Conservation (phyloP, 768 basidiomycete species). For the Psilocybe tampanensis region DNA sequence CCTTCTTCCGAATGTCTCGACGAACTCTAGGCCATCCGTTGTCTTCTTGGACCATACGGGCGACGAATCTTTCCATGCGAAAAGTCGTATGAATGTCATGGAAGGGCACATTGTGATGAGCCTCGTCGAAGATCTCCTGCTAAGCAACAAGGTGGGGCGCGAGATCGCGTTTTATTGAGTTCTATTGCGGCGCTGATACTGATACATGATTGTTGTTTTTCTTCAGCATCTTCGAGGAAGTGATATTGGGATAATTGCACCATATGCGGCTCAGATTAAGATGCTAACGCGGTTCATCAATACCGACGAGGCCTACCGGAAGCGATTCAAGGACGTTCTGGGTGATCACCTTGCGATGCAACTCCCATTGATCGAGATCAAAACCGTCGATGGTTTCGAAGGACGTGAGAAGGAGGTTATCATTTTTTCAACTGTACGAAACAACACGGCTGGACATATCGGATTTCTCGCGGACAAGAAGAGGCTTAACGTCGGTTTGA, state of each 20-base stretch:
- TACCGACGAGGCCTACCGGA: slow-evolving; percentile 49
- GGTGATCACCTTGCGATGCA: slow-evolving; percentile 71
- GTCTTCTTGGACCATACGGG: slow-evolving; percentile 84
- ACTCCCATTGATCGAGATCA: slow-evolving; percentile 73
- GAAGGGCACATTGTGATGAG: slow-evolving; percentile 81
- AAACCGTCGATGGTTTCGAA: slow-evolving; percentile 95
- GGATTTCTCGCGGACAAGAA: slow-evolving; percentile 89
- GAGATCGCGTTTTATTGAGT: slow-evolving; percentile 1
- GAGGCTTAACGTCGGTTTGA: slow-evolving; percentile 88
- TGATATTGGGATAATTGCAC: slow-evolving; percentile 92
- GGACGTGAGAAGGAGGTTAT: slow-evolving; percentile 93
- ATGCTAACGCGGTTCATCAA: slow-evolving; percentile 70
- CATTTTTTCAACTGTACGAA: slow-evolving; percentile 88
- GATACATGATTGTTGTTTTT: slow-evolving; percentile 1
- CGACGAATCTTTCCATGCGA: slow-evolving; percentile 64
- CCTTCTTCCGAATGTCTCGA: slow-evolving; percentile 28
- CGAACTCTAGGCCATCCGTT: slow-evolving; percentile 49
- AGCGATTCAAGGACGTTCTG: slow-evolving; percentile 59
- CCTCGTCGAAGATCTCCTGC: slow-evolving; percentile 80
- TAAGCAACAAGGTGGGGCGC: slow-evolving; percentile 66
- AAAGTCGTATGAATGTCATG: slow-evolving; percentile 75
- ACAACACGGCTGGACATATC: slow-evolving; percentile 75
- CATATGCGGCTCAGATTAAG: slow-evolving; percentile 87
- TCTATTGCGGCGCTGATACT: slow-evolving; percentile 6
- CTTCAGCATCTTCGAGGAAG: slow-evolving; percentile 61